Evolutionary conservation across 106 monocot genomes (phyloP).

Genomic region (Xerophyta viscosa): DNA sequence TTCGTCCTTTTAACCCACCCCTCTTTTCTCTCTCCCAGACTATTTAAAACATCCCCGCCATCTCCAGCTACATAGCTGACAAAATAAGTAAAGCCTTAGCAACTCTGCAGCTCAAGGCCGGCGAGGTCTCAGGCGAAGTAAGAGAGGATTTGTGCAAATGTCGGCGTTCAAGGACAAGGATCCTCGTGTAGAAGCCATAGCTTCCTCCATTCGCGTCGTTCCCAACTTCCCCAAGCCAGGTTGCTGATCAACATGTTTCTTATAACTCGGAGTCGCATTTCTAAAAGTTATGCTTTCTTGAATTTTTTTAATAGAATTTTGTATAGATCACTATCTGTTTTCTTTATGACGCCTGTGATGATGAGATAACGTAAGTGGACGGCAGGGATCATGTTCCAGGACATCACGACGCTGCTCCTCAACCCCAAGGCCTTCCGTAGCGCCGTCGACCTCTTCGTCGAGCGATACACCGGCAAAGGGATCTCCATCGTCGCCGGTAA

Average conservation of each 20-base stretch:
- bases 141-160: neutral
- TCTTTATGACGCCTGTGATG: neutral
- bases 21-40: too few species aligned
- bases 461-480: slow-evolving; percentile 8
- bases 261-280: too few species aligned
- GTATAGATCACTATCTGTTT: too few species aligned
- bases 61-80: too few species aligned
- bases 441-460: slow-evolving; percentile 11
- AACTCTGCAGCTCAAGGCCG: neutral
- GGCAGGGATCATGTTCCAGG: slow-evolving; percentile 17
- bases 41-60: too few species aligned
- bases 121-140: neutral
- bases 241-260: neutral
- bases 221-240: slow-evolving; percentile 18
- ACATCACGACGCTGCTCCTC: slow-evolving; percentile 17
- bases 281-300: neutral
- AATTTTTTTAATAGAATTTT: neutral
- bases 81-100: too few species aligned
- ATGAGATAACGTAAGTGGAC: too few species aligned
- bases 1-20: too few species aligned
- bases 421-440: slow-evolving; percentile 8
- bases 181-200: slow-evolving; percentile 10
- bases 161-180: slow-evolving; percentile 15
- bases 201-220: slow-evolving; percentile 11
- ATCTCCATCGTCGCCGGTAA: slow-evolving; percentile 14